phyloP scores from a whole-genome alignment of 805 yeast species.

The Cyberlindnera xishuangbannaensis region DNA sequence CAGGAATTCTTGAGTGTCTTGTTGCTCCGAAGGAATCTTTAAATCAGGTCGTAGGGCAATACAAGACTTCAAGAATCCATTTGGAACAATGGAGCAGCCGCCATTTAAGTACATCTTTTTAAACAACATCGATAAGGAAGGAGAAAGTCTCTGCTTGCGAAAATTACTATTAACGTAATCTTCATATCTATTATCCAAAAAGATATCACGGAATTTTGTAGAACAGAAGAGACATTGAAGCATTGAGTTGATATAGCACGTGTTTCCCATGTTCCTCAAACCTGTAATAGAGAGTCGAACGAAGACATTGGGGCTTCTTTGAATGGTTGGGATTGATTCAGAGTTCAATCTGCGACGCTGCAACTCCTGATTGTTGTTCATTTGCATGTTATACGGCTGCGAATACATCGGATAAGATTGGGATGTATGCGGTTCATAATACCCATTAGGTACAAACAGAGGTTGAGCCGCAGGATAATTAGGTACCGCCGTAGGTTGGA shows the following conservation, averaged over 20 bases:
- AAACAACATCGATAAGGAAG: conserved; percentile 49
- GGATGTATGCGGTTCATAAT: no score
- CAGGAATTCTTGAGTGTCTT: conserved; percentile 75
- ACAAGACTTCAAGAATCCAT: conserved; percentile 50
- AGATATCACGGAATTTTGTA: conserved; percentile 41
- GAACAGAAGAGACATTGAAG: conserved; percentile 64
- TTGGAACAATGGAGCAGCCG: conserved; percentile 58
- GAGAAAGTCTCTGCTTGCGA: conserved; percentile 32
- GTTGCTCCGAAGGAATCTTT: conserved; percentile 68
- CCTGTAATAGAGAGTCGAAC: conserved; percentile 52
- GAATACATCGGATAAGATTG: conserved; percentile 1
- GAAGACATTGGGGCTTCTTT: conserved; percentile 31
- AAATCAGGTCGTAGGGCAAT: conserved; percentile 57
- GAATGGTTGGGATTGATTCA: conserved; percentile 31
- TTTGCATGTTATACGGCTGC: conserved; percentile 1
- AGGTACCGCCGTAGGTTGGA: no score
- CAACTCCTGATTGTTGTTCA: conserved; percentile 4
- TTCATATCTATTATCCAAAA: conserved; percentile 39
- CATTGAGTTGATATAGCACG: conserved; percentile 74
- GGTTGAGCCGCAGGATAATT: no score
- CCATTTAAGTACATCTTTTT: conserved; percentile 54
- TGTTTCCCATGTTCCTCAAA: conserved; percentile 60
- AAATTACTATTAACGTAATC: conserved; percentile 33
- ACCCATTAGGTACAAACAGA: no score
- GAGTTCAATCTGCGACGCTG: conserved; percentile 15